phyloP scores from a whole-genome alignment of 2,329 filamentous ascomycete genomes.

The Hypoxylon sp. region DNA sequence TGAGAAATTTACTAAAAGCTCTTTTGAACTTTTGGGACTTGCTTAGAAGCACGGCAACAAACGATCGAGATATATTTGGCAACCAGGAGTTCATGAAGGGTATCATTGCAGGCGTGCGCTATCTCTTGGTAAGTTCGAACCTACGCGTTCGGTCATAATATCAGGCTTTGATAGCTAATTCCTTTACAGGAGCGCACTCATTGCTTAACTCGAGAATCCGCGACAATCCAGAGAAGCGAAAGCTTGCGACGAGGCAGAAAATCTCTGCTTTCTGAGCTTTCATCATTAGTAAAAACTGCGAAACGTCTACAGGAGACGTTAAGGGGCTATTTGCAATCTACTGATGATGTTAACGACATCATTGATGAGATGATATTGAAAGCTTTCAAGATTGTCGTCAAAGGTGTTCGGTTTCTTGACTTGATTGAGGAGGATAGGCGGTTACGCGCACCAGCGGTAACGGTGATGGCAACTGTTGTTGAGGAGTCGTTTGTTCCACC shows the following conservation, averaged over 20 bases:
- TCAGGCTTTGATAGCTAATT: conserved; percentile 23
- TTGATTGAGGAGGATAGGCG: conserved; percentile 78
- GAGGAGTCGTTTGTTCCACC: conserved; percentile 73
- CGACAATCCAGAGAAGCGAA: conserved; percentile 81
- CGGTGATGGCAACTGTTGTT: conserved; percentile 71
- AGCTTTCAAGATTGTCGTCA: conserved; percentile 93
- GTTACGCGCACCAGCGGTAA: conserved; percentile 65
- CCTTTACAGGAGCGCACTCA: conserved; percentile 83
- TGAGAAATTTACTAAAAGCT: conserved; percentile 87
- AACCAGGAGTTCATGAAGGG: conserved; percentile 96
- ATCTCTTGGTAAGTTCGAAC: conserved; percentile 78
- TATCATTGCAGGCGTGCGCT: conserved; percentile 92
- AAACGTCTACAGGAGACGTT: conserved; percentile 86
- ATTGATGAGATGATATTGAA: conserved; percentile 95
- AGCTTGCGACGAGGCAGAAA: conserved; percentile 85
- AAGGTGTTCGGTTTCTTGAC: conserved; percentile 91
- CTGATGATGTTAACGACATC: conserved; percentile 77
- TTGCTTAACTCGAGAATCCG: conserved; percentile 86
- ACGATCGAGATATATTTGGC: conserved; percentile 83
- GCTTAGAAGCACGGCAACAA: conserved; percentile 81
- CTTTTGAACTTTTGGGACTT: conserved; percentile 94
- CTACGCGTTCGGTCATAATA: not conserved
- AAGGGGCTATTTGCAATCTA: conserved; percentile 60
- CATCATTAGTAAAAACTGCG: conserved; percentile 87
- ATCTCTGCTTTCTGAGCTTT: conserved; percentile 88